Conservation (phyloP, 345 rosid species). For the Ceriops zippeliana region DNA sequence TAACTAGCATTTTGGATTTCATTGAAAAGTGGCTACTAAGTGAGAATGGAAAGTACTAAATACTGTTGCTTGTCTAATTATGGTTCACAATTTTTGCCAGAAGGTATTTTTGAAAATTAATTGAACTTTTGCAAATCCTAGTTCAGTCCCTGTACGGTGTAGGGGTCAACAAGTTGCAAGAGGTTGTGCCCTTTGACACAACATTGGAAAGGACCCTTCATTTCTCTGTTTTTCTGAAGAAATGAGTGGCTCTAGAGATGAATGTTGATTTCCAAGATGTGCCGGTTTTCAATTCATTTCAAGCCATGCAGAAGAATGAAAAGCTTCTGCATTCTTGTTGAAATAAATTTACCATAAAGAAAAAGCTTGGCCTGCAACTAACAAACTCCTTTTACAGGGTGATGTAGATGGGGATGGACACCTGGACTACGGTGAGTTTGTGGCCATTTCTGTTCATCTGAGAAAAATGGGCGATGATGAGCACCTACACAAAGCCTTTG, state of each 20-base stretch:
- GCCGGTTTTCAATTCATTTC: not conserved
- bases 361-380: not conserved
- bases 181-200: not conserved
- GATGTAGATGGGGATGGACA: slow-evolving; percentile 30
- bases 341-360: too few relatives aligned
- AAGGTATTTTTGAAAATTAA: not conserved
- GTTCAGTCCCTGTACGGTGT: not conserved
- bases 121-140: not conserved
- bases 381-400: slow-evolving; percentile 20
- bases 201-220: not conserved
- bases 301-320: not conserved
- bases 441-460: slow-evolving; percentile 30
- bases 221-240: not conserved
- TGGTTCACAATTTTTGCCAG: not conserved
- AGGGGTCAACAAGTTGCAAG: not conserved
- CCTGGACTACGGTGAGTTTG: slow-evolving; percentile 29
- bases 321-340: too few relatives aligned
- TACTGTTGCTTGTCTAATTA: not conserved
- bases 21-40: not conserved
- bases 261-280: not conserved
- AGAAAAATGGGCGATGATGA: slow-evolving; percentile 33
- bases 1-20: not conserved
- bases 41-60: not conserved
- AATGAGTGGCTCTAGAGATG: not conserved
- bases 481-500: slow-evolving; percentile 31